Evolutionary conservation across 129 eudicot genomes (phyloP), one percentile per base, ranked within the genome.

Genomic region (Flaveria robusta): DNA sequence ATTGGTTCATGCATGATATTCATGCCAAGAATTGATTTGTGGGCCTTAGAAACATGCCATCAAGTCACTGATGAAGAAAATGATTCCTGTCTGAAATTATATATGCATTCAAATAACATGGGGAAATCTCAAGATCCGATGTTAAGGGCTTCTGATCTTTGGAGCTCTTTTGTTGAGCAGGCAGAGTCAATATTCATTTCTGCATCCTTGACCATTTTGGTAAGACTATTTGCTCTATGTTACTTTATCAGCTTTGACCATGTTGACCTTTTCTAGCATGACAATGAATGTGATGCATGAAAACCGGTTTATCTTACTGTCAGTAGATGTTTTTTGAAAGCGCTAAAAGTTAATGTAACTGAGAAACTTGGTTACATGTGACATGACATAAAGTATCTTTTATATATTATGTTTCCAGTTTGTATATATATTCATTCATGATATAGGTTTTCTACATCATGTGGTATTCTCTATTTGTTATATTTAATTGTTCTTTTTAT

Each of bases 1-100:
- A 73, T 85, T 54, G 83, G 88, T 71, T 80, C 83, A 8, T 86
- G 96, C 87, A 85, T 85, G 81, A 41, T 94, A 59, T 91, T 82
- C 83, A 84, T 94, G 97, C 97, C 99, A 58, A 89, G 88, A 77
- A 84, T 94, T 69, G 99, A 94, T 81, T 82, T 91, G 74, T 94
- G 99, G 99, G 99, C 97, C 46, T 54, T 94, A 60, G 91, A 94
- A 77, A 64, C 87, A 39, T 64, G 60, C 78, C 50, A 77, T 81
- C 81, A 76, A 72, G 77, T 75, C n/a, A 64, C 42, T 26, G 59
- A 62, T 14, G 83, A 74, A 64, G 87, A 77, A 69, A 59, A 52
- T 51, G 74, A 67, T 31, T 66, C 71, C 70, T 78, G 73, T 68
- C 70, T 41, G 43, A 79, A 67, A 47, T 73, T 31, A 31, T 65